phyloP scores from a whole-genome alignment of 2,329 filamentous ascomycete species.

The Daldinia eschscholtzii region DNA sequence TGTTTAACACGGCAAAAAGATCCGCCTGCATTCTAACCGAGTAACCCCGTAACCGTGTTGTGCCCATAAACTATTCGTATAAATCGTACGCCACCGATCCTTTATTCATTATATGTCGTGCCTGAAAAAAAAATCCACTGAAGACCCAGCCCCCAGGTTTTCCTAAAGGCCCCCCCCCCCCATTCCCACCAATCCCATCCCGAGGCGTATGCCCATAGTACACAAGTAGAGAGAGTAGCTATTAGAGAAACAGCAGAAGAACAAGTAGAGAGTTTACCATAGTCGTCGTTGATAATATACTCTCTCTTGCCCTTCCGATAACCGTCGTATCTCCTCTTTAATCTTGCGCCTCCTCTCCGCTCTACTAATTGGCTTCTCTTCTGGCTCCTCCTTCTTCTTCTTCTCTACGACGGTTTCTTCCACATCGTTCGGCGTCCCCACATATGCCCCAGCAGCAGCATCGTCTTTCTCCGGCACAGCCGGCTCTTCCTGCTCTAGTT shows the following conservation, averaged over 20 bases:
- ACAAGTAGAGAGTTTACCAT: constrained; percentile 56
- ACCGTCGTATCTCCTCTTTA: constrained; percentile 67
- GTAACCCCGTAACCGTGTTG: constrained; percentile 19
- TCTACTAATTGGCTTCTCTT: constrained; percentile 63
- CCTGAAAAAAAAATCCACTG: constrained; percentile 16
- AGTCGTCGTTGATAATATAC: constrained; percentile 68
- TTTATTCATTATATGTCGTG: constrained; percentile 30
- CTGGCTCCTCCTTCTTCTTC: constrained; percentile 53
- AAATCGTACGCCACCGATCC: constrained; percentile 7
- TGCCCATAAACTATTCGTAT: constrained; percentile 24
- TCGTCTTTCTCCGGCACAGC: constrained; percentile 28
- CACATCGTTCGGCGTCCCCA: constrained; percentile 32
- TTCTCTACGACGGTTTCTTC: background rate
- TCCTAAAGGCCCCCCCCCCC: constrained; percentile 2
- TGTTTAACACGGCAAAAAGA: constrained; percentile 12
- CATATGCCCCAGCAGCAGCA: background rate
- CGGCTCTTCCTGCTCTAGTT: constrained; percentile 34
- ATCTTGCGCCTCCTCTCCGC: constrained; percentile 69
- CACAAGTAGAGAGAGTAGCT: constrained; percentile 21
- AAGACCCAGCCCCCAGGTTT: constrained; percentile 5
- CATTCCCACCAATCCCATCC: constrained; percentile 12
- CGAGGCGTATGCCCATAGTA: constrained; percentile 9
- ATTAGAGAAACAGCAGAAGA: background rate
- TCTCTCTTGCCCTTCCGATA: constrained; percentile 61
- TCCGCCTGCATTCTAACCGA: constrained; percentile 23